Evolutionary conservation across 331 rosid genomes (phyloP).

Genomic region (Pyrus hybrid): DNA sequence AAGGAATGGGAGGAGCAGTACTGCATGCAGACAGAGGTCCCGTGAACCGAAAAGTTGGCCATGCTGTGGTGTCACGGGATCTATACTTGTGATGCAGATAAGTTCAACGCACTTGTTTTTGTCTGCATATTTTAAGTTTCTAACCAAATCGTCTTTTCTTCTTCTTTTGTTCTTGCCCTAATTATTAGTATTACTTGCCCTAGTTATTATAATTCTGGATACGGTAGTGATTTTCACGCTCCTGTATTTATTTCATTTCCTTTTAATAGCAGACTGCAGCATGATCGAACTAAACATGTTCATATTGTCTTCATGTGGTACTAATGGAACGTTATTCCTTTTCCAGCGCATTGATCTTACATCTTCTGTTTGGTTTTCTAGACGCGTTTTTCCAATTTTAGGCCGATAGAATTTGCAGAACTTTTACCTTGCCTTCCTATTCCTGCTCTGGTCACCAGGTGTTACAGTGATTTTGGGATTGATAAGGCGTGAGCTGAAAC

Average conservation of each 20-base stretch:
- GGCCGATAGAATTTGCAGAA: not conserved
- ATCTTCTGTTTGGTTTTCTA: not conserved
- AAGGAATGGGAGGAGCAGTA: not conserved
- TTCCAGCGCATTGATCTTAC: conserved; percentile 21
- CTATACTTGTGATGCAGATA: not conserved
- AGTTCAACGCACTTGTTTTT: not conserved
- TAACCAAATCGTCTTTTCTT: not conserved
- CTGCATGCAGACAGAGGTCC: not conserved
- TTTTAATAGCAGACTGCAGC: not conserved
- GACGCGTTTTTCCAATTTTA: not conserved
- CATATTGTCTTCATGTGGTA: not conserved
- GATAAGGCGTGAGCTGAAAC: conserved; percentile 61
- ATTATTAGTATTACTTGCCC: not conserved
- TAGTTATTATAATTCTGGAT: too few species aligned
- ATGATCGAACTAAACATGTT: not conserved
- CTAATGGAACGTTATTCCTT: conserved; percentile 10
- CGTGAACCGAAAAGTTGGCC: not conserved
- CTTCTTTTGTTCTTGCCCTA: not conserved
- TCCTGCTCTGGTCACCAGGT: conserved; percentile 39
- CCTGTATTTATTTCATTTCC: not conserved
- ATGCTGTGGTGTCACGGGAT: not conserved
- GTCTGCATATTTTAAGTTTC: not conserved
- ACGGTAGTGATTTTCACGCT: too few species aligned
- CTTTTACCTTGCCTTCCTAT: conserved; percentile 1
- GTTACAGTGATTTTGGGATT: conserved; percentile 40